Base-by-base conservation (phyloP, 192 early-diverging fungal genomes). In the Coemansia sp. region DNA sequence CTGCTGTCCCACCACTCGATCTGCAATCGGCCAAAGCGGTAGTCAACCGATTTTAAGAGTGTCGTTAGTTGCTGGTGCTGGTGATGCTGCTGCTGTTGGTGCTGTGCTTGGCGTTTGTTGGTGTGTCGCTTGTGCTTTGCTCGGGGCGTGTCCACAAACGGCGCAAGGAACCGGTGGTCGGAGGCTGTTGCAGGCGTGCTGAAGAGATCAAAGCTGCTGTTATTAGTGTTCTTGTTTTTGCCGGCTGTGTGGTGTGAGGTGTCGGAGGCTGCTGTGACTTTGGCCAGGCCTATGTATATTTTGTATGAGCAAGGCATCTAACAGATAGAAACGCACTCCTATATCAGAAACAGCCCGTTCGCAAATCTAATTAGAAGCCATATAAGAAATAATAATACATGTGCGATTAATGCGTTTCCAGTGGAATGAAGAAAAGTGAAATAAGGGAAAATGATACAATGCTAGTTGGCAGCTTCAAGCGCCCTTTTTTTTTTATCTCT, bases 21-120 rank as follows among this genome's bases (percentile, higher is more conserved):
- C 44, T 77, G 75, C 42, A 77, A 38, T 1, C 69, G 65, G 0
- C 75, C 75, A 37, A 77, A 57, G 12, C 75, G 75, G 20, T 77
- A 71, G 55, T 77, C 75, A 22, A 50, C 13, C 44, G 13, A 12
- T 11, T 49, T 61, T 16, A 70, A 45, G 64, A 53, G 45, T 17
- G 9, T 25, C 25, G n/a, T 17, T 39, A 61, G 17, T 2, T 70
- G 50, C 53, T 63, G 54, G 5, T 50, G 54, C 32, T 70, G 50
- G 46, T 63, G 54, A 5, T 50, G 54, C 32, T 71, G 60, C 49
- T 43, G 12, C 3, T 63, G 38, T 17, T 65, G 51, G 2, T 38
- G 6, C 20, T 39, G 58, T 10, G 40, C 41, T 11, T 56, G 48
- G 5, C 20, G 40, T n/a, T 49, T 50, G 14, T 51, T 61, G 9